Evolutionary conservation across 2,329 filamentous ascomycete genomes (phyloP).

Genomic region (Colletotrichum scovillei): DNA sequence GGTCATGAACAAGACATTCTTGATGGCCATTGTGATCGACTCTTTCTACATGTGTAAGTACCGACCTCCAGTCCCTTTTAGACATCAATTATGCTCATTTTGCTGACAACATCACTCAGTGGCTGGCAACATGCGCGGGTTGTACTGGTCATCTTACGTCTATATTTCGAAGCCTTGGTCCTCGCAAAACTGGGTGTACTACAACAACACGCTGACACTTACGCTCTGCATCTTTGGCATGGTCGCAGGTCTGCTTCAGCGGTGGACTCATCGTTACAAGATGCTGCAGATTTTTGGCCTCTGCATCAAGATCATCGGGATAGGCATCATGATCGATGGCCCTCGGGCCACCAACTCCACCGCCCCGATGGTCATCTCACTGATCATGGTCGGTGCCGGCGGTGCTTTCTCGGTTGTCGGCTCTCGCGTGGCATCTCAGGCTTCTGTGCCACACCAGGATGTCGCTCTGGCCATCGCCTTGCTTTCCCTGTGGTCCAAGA

Average conservation of each 20-base stretch:
- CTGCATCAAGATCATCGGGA: constrained; percentile 42
- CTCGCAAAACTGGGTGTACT: constrained; percentile 33
- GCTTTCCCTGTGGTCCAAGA: constrained; percentile 29
- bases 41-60: constrained; percentile 30
- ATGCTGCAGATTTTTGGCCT: constrained; percentile 36
- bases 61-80: no score
- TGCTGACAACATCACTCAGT: background rate
- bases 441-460: constrained; percentile 29
- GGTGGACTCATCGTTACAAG: constrained; percentile 32
- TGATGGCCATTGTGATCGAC: constrained; percentile 32
- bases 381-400: constrained; percentile 78
- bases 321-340: constrained; percentile 39
- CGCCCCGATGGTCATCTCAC: constrained; percentile 73
- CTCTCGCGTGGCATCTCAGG: constrained; percentile 25
- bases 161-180: constrained; percentile 33
- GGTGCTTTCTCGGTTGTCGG: constrained; percentile 34
- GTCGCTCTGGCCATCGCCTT: constrained; percentile 24
- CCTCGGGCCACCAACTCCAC: constrained; percentile 22
- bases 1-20: constrained; percentile 33
- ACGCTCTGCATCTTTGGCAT: constrained; percentile 30
- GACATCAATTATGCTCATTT: background rate
- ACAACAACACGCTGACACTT: constrained; percentile 31
- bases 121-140: constrained; percentile 27
- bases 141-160: constrained; percentile 32
- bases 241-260: constrained; percentile 23